phyloP scores from a whole-genome alignment of 306 rosid species.

The Pterocarpus santalinus region DNA sequence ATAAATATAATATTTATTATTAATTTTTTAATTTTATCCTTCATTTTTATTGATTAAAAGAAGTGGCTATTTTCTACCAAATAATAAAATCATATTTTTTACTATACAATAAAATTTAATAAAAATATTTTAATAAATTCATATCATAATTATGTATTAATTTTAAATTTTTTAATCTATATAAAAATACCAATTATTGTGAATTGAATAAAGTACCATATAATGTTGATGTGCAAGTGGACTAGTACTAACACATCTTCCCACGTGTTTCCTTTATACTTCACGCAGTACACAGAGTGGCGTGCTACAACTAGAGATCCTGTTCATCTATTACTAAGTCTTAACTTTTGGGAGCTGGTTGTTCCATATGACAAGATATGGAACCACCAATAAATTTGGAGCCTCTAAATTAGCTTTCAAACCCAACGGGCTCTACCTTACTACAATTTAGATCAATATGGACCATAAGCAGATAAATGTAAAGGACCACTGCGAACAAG shows the following conservation, averaged over 20 bases:
- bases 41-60: no score
- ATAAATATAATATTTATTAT: no score
- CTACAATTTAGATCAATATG: constrained; percentile 32
- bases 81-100: no score
- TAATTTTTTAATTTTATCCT: no score
- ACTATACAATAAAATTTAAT: no score
- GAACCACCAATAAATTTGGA: constrained; percentile 35
- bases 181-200: no score
- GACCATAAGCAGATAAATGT: constrained; percentile 42
- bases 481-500: constrained; percentile 37
- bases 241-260: neutral
- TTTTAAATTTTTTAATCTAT: no score
- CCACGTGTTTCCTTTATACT: neutral
- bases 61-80: no score
- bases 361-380: constrained; percentile 8
- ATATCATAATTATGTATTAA: no score
- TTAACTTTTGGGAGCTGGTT: constrained; percentile 16
- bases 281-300: neutral
- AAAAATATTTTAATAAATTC: no score
- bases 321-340: neutral
- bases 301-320: constrained; percentile 23
- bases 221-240: neutral
- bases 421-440: neutral
- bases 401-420: constrained; percentile 49
- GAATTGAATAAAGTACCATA: no score